These are phyloP conservation scores for Bidens hawaiensis DNA, from an alignment of 140 eudicot species.

Conservation along the genomic window DNA sequence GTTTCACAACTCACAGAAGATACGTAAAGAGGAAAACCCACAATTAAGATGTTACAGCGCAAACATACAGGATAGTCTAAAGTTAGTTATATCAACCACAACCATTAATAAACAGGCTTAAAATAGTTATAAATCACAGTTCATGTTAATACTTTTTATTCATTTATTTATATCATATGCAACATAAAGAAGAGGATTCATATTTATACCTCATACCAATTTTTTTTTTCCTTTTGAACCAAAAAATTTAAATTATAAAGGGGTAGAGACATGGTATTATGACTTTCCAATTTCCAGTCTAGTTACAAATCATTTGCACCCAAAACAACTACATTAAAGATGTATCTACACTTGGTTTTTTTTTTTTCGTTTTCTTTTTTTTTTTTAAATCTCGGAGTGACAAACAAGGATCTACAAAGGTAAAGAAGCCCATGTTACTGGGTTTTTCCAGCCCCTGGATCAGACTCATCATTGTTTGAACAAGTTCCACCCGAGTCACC, in stretches of 20 bases:
- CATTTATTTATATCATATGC: neutral
- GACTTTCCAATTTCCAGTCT: slow-evolving; percentile 5
- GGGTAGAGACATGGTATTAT: neutral
- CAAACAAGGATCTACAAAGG: neutral
- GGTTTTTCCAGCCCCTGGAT: slow-evolving; percentile 12
- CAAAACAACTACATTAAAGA: neutral
- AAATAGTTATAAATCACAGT: neutral
- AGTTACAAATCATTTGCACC: slow-evolving; percentile 17
- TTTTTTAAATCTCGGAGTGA: neutral
- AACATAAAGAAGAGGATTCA: neutral
- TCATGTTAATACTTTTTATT: neutral
- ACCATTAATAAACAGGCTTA: too few species aligned
- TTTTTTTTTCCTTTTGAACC: neutral
- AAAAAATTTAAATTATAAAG: neutral
- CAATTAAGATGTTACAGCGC: too few species aligned
- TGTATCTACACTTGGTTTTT: slow-evolving; percentile 11
- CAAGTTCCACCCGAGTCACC: slow-evolving; percentile 30
- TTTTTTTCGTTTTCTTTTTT: neutral
- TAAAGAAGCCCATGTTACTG: neutral
- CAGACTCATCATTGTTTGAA: slow-evolving; percentile 22
- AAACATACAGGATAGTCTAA: too few species aligned
- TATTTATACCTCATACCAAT: neutral
- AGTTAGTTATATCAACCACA: too few species aligned
- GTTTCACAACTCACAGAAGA: too few species aligned
- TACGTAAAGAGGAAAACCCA: too few species aligned